phyloP scores from a whole-genome alignment of 1,139 yeast genomes.

The Saccharomycopsis hybrid region DNA sequence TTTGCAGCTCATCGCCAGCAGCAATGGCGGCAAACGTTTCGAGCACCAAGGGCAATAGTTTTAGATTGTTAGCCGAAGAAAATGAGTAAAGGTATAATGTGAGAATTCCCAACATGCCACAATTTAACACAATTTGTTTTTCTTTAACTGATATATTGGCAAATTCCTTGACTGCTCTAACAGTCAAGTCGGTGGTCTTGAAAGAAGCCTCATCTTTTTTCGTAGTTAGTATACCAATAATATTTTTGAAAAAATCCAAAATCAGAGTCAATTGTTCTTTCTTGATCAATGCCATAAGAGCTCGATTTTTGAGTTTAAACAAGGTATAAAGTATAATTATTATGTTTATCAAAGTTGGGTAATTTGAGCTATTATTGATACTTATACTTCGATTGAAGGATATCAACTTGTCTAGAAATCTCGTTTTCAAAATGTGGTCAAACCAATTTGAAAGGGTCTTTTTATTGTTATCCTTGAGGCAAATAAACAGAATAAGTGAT shows the following conservation, averaged over 20 bases:
- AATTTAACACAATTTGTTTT: constrained; percentile 14
- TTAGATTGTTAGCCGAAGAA: constrained; percentile 3
- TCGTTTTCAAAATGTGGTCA: constrained; percentile 5
- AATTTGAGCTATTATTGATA: constrained; percentile 4
- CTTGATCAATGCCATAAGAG: constrained; percentile 9
- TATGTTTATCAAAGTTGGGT: constrained; percentile 14
- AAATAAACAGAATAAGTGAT: constrained; percentile 13
- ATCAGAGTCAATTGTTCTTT: constrained; percentile 4
- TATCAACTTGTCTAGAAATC: constrained; percentile 10
- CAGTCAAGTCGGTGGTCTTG: constrained; percentile 13
- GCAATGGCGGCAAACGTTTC: constrained; percentile 14
- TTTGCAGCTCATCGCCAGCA: constrained; percentile 16
- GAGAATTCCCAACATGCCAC: constrained; percentile 15
- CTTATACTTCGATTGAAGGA: constrained; percentile 5
- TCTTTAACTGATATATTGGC: constrained; percentile 11
- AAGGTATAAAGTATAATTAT: constrained; percentile 15
- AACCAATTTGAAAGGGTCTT: constrained; percentile 10
- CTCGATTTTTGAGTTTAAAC: constrained; percentile 10
- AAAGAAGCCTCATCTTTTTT: constrained; percentile 13
- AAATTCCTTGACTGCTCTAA: constrained; percentile 10
- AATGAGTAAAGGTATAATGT: constrained; percentile 16
- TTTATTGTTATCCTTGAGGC: constrained; percentile 7
- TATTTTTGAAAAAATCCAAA: constrained; percentile 18
- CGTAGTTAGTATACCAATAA: constrained; percentile 13
- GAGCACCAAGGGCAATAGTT: constrained; percentile 9